Conservation (phyloP, 108 stramenopile species). For the Tribonema minus region DNA sequence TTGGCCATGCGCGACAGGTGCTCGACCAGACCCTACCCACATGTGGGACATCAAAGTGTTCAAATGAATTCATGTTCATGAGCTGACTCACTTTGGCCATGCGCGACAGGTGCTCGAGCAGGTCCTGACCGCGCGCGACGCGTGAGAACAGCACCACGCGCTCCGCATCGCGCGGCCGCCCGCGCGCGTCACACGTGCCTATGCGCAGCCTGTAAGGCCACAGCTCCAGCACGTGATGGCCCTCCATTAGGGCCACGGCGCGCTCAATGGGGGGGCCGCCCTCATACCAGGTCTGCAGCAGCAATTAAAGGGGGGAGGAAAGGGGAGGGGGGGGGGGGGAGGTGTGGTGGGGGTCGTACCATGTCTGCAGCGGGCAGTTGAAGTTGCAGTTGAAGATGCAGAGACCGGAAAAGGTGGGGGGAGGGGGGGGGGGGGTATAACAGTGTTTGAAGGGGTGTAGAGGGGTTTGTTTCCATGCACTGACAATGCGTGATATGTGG, state of each 20-base stretch:
- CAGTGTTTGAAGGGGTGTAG: background rate
- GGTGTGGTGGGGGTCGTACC: background rate
- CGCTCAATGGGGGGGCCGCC: conserved; percentile 39
- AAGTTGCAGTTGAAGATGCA: no score
- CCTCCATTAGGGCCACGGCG: conserved; percentile 9
- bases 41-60: no score
- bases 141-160: background rate
- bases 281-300: conserved; percentile 36
- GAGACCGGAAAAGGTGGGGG: background rate
- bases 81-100: no score
- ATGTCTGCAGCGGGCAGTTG: no score
- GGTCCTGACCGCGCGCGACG: background rate
- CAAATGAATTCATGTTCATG: no score
- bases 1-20: no score
- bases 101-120: background rate
- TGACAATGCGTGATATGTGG: no score
- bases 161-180: background rate
- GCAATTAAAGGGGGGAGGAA: background rate
- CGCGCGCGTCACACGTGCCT: background rate
- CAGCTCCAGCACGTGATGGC: conserved; percentile 20
- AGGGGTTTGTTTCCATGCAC: background rate
- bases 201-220: conserved; percentile 30
- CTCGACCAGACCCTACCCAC: no score
- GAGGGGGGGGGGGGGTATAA: background rate
- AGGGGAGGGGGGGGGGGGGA: background rate